Conservation (phyloP, 192 early-diverging fungal genomes). For the Dissophora ornata region DNA sequence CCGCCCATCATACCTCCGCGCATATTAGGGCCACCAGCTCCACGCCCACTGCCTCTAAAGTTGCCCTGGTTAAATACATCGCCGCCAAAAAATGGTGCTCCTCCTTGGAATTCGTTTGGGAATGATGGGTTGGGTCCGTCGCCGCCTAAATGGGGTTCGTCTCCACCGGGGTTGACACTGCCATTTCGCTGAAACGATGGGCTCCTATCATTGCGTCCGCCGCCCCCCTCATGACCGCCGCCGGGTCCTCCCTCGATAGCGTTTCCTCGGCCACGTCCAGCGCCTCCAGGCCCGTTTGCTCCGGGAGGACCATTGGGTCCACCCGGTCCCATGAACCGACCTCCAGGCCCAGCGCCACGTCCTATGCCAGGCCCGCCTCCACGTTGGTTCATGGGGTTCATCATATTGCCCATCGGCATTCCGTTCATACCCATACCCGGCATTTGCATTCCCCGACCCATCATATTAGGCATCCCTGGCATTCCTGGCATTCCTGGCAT, state of each 20-base stretch:
- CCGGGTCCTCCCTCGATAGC: conserved; percentile 2
- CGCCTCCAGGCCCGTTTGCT: conserved; percentile 5
- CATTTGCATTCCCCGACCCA: conserved; percentile 56
- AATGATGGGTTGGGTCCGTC: conserved; percentile 11
- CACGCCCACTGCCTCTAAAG: conserved; percentile 35
- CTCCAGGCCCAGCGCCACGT: conserved; percentile 43
- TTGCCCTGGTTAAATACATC: conserved; percentile 39
- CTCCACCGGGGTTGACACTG: conserved; percentile 12
- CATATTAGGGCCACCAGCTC: conserved; percentile 22
- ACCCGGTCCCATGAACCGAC: conserved; percentile 30
- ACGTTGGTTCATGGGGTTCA: conserved; percentile 50
- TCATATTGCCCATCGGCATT: conserved; percentile 54
- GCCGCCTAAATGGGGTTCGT: background rate
- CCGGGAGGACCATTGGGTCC: conserved; percentile 20
- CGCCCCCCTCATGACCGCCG: conserved; percentile 14
- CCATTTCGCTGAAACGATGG: conserved; percentile 29
- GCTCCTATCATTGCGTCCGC: conserved; percentile 33
- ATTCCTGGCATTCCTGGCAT: conserved; percentile 58
- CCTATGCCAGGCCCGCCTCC: conserved; percentile 28
- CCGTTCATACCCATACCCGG: conserved; percentile 52
- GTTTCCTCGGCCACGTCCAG: conserved; percentile 34
- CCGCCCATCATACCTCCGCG: conserved; percentile 24
- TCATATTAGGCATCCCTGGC: conserved; percentile 50
- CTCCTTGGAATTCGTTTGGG: conserved; percentile 26
- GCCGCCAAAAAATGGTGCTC: conserved; percentile 20